phyloP scores from a whole-genome alignment of 192 early-diverging fungal species.

The Coemansia sp. region DNA sequence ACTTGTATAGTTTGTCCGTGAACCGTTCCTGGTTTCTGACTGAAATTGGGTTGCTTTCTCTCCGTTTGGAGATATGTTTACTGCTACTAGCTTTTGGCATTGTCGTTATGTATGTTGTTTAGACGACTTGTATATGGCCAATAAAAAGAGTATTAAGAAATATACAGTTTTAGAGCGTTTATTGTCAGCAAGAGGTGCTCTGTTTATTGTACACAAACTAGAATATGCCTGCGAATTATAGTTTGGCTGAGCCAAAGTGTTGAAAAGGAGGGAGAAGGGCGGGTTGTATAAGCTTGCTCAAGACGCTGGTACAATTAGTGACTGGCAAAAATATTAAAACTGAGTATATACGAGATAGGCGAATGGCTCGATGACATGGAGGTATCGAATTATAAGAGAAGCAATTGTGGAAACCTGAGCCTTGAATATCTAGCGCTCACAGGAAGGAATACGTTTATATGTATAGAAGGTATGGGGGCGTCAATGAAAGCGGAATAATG shows the following conservation, averaged over 20 bases:
- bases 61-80: background rate
- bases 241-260: background rate
- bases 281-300: background rate
- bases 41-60: background rate
- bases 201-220: background rate
- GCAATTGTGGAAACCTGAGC: conserved; percentile 1
- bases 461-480: background rate
- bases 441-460: background rate
- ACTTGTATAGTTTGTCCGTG: conserved; percentile 29
- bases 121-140: background rate
- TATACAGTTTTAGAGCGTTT: background rate
- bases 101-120: background rate
- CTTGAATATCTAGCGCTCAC: background rate
- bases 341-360: background rate
- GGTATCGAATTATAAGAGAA: background rate
- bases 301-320: background rate
- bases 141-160: background rate
- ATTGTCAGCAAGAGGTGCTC: background rate
- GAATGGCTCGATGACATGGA: background rate
- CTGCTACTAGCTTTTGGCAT: conserved; percentile 17
- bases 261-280: background rate
- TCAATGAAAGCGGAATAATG: background rate
- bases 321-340: background rate
- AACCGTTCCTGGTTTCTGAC: conserved; percentile 6
- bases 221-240: background rate